These are phyloP conservation scores for Hortiboletus flavorubellus DNA, from an alignment of 768 basidiomycete species.

Conservation along the genomic window DNA sequence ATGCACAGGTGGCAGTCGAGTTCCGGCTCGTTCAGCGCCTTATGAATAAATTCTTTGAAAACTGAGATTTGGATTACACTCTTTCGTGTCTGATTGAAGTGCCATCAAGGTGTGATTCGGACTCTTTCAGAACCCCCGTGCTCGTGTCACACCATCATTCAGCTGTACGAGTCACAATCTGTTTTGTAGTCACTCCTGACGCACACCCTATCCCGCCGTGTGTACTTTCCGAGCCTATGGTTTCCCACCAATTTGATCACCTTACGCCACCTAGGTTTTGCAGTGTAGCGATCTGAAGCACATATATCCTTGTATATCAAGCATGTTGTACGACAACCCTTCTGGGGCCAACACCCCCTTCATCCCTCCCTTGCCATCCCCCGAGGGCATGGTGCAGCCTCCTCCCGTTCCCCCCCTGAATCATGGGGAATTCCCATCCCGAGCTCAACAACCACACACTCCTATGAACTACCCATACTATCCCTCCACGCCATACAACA, in stretches of 20 bases:
- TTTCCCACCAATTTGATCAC: conserved; percentile 7
- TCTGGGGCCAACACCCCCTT: conserved; percentile 36
- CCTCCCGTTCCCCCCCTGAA: conserved; percentile 34
- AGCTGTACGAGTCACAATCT: conserved; percentile 15
- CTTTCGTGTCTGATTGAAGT: background rate
- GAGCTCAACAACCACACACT: conserved; percentile 34
- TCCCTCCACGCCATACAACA: conserved; percentile 36
- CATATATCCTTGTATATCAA: conserved; percentile 22
- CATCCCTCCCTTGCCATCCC: conserved; percentile 38
- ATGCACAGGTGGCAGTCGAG: background rate
- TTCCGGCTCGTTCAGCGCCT: background rate
- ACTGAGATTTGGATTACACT: conserved; percentile 4
- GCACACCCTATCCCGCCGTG: conserved; percentile 6
- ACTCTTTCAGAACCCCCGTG: conserved; percentile 6
- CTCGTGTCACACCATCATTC: conserved; percentile 5
- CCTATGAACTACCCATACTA: conserved; percentile 39
- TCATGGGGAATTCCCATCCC: conserved; percentile 29
- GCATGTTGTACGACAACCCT: conserved; percentile 30
- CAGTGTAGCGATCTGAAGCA: conserved; percentile 21
- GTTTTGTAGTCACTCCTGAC: conserved; percentile 7
- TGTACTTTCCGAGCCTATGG: conserved; percentile 2
- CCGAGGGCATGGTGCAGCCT: conserved; percentile 31
- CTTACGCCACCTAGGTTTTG: conserved; percentile 16
- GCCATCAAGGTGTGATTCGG: background rate
- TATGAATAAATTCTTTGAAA: background rate